Evolutionary conservation across 148 eudicot genomes (phyloP).

Genomic region (Dianthus caryophyllus): DNA sequence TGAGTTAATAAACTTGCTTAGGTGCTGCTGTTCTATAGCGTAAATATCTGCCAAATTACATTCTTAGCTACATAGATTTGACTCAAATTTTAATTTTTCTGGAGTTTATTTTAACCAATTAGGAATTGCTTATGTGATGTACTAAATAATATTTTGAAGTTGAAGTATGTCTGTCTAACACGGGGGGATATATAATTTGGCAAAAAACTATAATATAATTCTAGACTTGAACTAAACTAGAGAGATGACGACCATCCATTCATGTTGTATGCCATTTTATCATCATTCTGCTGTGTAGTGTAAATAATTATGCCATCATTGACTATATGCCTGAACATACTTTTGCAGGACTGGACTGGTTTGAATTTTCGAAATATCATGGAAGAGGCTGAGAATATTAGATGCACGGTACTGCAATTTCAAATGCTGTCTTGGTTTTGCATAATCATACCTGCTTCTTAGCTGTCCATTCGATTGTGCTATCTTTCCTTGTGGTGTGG

Average conservation of each 20-base stretch:
- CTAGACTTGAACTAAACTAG: neutral
- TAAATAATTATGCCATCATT: neutral
- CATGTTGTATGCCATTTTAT: neutral
- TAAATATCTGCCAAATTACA: neutral
- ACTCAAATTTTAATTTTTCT: neutral
- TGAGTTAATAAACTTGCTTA: neutral
- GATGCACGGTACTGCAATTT: constrained; percentile 66
- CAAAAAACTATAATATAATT: neutral
- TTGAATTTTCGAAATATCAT: constrained; percentile 78
- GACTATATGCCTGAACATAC: neutral
- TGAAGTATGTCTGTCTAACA: neutral
- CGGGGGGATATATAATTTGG: neutral
- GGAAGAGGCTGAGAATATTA: constrained; percentile 93
- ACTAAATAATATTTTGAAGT: neutral
- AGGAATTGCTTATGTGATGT: neutral
- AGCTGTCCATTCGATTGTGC: neutral
- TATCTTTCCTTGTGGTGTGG: neutral
- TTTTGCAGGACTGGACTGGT: constrained; percentile 95
- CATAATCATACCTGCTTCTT: constrained; percentile 5
- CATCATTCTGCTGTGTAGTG: neutral
- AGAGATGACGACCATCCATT: neutral
- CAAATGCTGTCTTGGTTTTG: constrained; percentile 1
- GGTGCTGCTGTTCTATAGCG: neutral
- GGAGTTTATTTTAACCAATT: neutral
- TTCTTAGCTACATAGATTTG: neutral